Conservation (phyloP, 2,329 filamentous ascomycete genomes). For the Ophiosphaerella korrae region DNA sequence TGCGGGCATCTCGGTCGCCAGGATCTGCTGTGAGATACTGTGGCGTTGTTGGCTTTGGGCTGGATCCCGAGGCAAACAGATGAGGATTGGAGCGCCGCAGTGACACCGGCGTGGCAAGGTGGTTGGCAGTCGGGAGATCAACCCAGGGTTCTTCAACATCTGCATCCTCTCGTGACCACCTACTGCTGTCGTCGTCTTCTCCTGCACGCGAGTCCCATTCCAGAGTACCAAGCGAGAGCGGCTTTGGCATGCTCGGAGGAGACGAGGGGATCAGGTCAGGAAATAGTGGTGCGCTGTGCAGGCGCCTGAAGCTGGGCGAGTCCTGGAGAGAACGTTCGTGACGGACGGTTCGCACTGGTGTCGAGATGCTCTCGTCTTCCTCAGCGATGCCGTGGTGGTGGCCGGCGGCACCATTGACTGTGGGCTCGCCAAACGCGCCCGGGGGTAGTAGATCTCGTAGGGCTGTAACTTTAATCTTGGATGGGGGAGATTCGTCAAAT, state of each 20-base stretch:
- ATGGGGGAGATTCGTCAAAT: slow-evolving; percentile 75
- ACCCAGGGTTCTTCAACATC: slow-evolving; percentile 46
- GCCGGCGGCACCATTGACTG: slow-evolving; percentile 37
- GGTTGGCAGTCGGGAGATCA: slow-evolving; percentile 44
- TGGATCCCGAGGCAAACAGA: slow-evolving; percentile 36
- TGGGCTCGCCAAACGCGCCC: slow-evolving; percentile 50
- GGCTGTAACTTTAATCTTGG: slow-evolving; percentile 50
- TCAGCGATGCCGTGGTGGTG: slow-evolving; percentile 53
- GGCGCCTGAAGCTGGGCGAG: slow-evolving; percentile 41
- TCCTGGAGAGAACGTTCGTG: slow-evolving; percentile 44
- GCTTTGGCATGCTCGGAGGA: slow-evolving; percentile 51
- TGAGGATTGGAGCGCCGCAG: slow-evolving; percentile 40
- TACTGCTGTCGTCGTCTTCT: slow-evolving; percentile 47
- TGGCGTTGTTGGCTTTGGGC: slow-evolving; percentile 47
- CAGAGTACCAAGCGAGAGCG: slow-evolving; percentile 47
- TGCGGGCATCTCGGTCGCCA: slow-evolving; percentile 55
- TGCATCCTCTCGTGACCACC: slow-evolving; percentile 50
- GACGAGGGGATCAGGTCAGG: slow-evolving; percentile 51
- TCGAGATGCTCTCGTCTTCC: slow-evolving; percentile 56
- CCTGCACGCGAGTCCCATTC: slow-evolving; percentile 47
- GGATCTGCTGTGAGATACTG: slow-evolving; percentile 43
- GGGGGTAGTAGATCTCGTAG: slow-evolving; percentile 57
- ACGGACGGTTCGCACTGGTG: slow-evolving; percentile 52
- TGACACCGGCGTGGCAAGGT: slow-evolving; percentile 38
- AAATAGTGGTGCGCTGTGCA: slow-evolving; percentile 43